phyloP scores from a whole-genome alignment of 2,329 filamentous ascomycete genomes.

The Massarina eburnea region DNA sequence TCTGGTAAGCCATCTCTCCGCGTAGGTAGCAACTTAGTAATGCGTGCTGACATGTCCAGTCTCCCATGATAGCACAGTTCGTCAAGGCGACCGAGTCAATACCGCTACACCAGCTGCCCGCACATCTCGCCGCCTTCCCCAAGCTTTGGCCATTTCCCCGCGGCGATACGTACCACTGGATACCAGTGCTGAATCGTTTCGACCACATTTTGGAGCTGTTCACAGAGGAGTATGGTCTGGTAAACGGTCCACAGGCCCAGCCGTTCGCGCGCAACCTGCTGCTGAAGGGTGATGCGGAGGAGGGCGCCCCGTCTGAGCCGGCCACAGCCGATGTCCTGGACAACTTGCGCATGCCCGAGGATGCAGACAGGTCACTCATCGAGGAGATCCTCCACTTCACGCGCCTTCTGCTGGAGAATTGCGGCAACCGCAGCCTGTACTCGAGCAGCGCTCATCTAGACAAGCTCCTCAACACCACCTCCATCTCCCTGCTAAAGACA shows the following conservation, averaged over 20 bases:
- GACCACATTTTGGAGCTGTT: slow-evolving; percentile 84
- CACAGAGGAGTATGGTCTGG: slow-evolving; percentile 76
- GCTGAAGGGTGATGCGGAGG: slow-evolving; percentile 57
- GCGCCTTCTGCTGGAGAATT: slow-evolving; percentile 85
- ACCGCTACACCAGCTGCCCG: slow-evolving; percentile 74
- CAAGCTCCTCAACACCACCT: slow-evolving; percentile 85
- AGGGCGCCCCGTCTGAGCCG: slow-evolving; percentile 30
- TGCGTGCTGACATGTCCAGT: slow-evolving; percentile 55
- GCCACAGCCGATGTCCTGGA: slow-evolving; percentile 49
- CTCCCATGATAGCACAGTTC: slow-evolving; percentile 82
- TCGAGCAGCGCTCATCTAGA: slow-evolving; percentile 89
- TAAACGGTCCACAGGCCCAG: slow-evolving; percentile 75
- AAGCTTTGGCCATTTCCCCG: slow-evolving; percentile 92
- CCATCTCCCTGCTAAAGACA: slow-evolving; percentile 72
- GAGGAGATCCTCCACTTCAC: slow-evolving; percentile 84
- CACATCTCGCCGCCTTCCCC: slow-evolving; percentile 77
- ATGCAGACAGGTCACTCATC: slow-evolving; percentile 80
- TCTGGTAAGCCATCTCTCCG: slow-evolving; percentile 37
- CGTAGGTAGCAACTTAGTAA: background rate
- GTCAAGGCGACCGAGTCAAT: slow-evolving; percentile 69
- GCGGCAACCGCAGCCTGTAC: slow-evolving; percentile 94
- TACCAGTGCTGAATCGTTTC: slow-evolving; percentile 88
- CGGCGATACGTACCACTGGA: slow-evolving; percentile 98
- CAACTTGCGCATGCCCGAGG: slow-evolving; percentile 64
- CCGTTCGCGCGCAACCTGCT: slow-evolving; percentile 71